Percentiles rank a stretch among this genome's conserved stretches.
Evolutionary conservation across 1,284 basidiomycete genomes (phyloP).

Genomic region (Veloboletus limbatus): DNA sequence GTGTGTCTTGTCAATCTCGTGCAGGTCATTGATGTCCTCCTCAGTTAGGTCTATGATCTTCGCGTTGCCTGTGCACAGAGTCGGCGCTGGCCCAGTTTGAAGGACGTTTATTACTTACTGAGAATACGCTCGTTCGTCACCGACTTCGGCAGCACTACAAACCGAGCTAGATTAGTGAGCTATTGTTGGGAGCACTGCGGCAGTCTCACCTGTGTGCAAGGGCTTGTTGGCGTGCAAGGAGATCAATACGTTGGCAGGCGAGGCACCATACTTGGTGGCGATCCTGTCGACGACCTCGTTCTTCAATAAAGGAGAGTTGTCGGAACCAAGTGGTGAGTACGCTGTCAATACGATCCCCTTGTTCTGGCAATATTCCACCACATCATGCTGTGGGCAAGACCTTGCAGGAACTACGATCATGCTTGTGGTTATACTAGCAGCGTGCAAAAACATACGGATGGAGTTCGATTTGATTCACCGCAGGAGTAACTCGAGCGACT

Average conservation of each 20-base stretch:
- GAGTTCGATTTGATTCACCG: conserved; percentile 78
- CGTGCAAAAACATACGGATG: conserved; percentile 53
- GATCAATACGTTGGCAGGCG: conserved; percentile 57
- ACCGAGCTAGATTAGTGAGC: neutral
- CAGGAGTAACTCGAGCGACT: conserved; percentile 65
- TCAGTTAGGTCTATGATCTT: conserved; percentile 55
- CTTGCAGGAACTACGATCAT: conserved; percentile 25
- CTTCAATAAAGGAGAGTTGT: conserved; percentile 66
- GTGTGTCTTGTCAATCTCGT: conserved; percentile 52
- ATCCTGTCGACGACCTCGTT: conserved; percentile 55
- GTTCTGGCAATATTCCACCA: conserved; percentile 56
- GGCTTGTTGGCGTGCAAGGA: conserved; percentile 65
- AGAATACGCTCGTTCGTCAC: conserved; percentile 58
- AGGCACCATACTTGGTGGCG: conserved; percentile 51
- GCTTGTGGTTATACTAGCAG: neutral
- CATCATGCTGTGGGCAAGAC: conserved; percentile 60
- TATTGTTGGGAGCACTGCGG: neutral
- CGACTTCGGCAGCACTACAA: conserved; percentile 58
- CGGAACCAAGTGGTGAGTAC: conserved; percentile 78
- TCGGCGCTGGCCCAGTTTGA: neutral
- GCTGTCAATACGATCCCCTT: conserved; percentile 70
- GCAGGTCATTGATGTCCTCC: conserved; percentile 55
- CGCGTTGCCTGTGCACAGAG: conserved; percentile 42
- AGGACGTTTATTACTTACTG: conserved; percentile 32
- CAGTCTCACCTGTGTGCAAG: conserved; percentile 46